Conservation (phyloP, 441 rosid species). For the Pelargonium fulgidum region DNA sequence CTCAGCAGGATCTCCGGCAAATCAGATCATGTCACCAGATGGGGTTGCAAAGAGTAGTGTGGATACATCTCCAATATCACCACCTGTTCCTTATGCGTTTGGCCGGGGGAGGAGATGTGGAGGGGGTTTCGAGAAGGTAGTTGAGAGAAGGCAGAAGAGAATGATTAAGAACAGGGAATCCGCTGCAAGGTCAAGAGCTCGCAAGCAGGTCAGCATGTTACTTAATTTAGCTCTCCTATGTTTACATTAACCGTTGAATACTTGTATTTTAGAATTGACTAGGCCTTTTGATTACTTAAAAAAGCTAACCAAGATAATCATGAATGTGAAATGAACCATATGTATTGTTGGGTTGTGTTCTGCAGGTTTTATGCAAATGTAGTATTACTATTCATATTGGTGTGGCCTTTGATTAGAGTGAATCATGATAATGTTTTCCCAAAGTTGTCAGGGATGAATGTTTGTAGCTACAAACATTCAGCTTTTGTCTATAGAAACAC, state of each 20-base stretch:
- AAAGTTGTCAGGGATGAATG: too few species aligned
- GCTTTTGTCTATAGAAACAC: too few species aligned
- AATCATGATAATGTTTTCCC: background rate
- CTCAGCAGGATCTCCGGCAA: conserved; percentile 43
- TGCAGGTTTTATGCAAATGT: too few species aligned
- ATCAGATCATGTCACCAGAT: conserved; percentile 43
- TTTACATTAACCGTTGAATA: conserved; percentile 3
- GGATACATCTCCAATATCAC: conserved; percentile 43
- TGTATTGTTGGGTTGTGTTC: too few species aligned
- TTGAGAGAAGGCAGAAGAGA: conserved; percentile 72
- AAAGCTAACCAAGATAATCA: too few species aligned
- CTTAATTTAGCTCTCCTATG: conserved; percentile 16
- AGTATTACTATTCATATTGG: background rate
- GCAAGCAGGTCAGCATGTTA: conserved; percentile 49
- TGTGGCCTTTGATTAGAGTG: background rate
- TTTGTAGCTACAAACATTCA: too few species aligned
- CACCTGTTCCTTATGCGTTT: conserved; percentile 47
- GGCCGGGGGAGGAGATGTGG: conserved; percentile 48
- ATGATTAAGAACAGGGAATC: conserved; percentile 79
- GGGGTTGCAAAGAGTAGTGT: conserved; percentile 36
- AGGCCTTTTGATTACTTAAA: background rate
- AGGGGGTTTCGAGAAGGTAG: conserved; percentile 55
- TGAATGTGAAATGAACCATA: too few species aligned
- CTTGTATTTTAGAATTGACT: background rate
- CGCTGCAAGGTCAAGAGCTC: conserved; percentile 76